phyloP scores from a whole-genome alignment of 2,329 filamentous ascomycete genomes.

The Talaromyces sp. region DNA sequence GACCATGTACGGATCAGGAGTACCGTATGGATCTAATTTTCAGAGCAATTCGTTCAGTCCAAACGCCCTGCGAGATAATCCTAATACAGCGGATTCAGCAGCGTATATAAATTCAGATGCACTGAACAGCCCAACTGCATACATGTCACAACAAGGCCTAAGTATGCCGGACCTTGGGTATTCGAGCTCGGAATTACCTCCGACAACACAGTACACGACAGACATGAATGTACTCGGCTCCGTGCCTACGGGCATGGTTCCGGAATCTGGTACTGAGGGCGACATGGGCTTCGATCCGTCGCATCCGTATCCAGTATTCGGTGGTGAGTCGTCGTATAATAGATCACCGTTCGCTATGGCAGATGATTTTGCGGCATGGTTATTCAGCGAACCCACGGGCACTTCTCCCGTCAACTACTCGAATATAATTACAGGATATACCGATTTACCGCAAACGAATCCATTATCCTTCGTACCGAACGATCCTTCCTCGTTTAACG shows the following conservation, averaged over 20 bases:
- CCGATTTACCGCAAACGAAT: constrained; percentile 42
- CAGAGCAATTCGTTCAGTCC: constrained; percentile 17
- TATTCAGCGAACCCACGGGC: constrained; percentile 66
- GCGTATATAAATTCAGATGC: constrained; percentile 6
- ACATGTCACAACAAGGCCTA: constrained; percentile 18
- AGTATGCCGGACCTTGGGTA: constrained; percentile 19
- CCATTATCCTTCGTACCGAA: constrained; percentile 46
- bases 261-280: constrained; percentile 23
- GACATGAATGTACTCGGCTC: constrained; percentile 24
- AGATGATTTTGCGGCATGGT: constrained; percentile 79
- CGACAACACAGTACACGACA: constrained; percentile 1
- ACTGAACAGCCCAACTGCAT: constrained; percentile 2
- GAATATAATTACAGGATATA: constrained; percentile 36
- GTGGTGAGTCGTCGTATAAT: constrained; percentile 67
- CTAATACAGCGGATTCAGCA: constrained; percentile 15
- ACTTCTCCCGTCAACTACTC: constrained; percentile 46
- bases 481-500: constrained; percentile 44
- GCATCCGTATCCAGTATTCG: constrained; percentile 74
- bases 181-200: constrained; percentile 2
- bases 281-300: constrained; percentile 33
- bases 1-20: constrained; percentile 23
- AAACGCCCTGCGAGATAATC: constrained; percentile 17
- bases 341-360: constrained; percentile 84
- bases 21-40: constrained; percentile 13
- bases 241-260: constrained; percentile 23